phyloP scores from a whole-genome alignment of 331 rosid species.

The Dryas integrifolia region DNA sequence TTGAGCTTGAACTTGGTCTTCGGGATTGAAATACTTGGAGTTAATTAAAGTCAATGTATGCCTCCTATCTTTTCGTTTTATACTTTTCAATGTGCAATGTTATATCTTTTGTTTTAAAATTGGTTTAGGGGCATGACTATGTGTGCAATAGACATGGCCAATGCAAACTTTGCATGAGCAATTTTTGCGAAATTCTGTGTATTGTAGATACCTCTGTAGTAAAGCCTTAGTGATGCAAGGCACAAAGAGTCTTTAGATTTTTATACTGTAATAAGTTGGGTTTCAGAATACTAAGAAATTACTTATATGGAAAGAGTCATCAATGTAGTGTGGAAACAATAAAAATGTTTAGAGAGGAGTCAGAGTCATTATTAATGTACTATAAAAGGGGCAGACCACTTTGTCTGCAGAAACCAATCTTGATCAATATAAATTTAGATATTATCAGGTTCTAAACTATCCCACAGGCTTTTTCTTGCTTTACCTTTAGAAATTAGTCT shows the following conservation, averaged over 20 bases:
- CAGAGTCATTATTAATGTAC: not conserved
- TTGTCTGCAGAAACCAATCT: not conserved
- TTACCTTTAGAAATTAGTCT: not conserved
- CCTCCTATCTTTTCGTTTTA: conserved; percentile 17
- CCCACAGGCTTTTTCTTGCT: not conserved
- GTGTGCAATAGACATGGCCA: not conserved
- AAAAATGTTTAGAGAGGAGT: not conserved
- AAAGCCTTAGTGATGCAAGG: not conserved
- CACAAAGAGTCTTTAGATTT: not conserved
- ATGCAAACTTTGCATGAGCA: not conserved
- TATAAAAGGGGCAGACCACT: not conserved
- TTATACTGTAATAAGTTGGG: not conserved
- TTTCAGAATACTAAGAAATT: not conserved
- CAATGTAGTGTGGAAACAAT: not conserved
- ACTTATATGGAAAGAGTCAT: not conserved
- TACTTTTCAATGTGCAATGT: not conserved
- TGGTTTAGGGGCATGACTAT: not conserved
- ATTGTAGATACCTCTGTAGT: not conserved
- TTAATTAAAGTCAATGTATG: conserved; percentile 40
- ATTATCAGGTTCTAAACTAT: not conserved
- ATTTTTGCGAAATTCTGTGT: not conserved
- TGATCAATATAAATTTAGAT: not conserved
- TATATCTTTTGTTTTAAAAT: conserved; percentile 4
- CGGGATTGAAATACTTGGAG: conserved; percentile 47
- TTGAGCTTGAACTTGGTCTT: conserved; percentile 86